Evolutionary conservation across 805 yeast genomes (phyloP), one percentile per base, ranked within the genome.

Genomic region (Ogataea polymorpha): DNA sequence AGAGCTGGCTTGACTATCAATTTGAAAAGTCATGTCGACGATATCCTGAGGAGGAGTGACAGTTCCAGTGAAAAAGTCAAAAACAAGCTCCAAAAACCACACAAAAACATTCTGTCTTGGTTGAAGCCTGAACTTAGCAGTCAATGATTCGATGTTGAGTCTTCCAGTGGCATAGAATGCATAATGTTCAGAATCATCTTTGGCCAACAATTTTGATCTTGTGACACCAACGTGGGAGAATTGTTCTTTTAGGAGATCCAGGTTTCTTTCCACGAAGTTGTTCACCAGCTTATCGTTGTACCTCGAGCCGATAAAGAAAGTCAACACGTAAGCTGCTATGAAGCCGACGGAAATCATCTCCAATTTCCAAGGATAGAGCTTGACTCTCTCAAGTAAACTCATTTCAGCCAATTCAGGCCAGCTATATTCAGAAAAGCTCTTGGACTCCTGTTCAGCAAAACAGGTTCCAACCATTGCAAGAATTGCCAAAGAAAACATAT

Each of bases 161-260:
- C 99, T 81, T 47, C 99, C 99, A 42, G 96, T 76, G 31, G 96
- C 95, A 61, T 87, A 93, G 26, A 86, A 70, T 9, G 70, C 65
- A 62, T 65, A 87, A 45, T 72, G 68, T 53, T 82, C 80, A 18
- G 80, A 67, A 35, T 79, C 75, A 57, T 84, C 95, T 61, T 77
- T 73, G 51, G 80, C 69, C 48, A 72, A 70, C 54, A 78, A 63
- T 42, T 69, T 61, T 16, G 64, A 66, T 28, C 56, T 42, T 6
- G 69, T 56, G 25, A 72, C 77, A 47, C 96, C 96, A 45, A 83
- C 90, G 59, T 84, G 89, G 54, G 71, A 77, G 60, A 93, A 93
- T 60, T 90, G 83, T 28, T 74, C 73, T 32, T 72, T 68, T 44
- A 90, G 70, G 8, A 72, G 75, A 1, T 72, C 75, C 23, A 70